These are phyloP conservation scores for Aspergillus bertholletiae DNA, from an alignment of 495 filamentous ascomycete species.

Conservation along the genomic window DNA sequence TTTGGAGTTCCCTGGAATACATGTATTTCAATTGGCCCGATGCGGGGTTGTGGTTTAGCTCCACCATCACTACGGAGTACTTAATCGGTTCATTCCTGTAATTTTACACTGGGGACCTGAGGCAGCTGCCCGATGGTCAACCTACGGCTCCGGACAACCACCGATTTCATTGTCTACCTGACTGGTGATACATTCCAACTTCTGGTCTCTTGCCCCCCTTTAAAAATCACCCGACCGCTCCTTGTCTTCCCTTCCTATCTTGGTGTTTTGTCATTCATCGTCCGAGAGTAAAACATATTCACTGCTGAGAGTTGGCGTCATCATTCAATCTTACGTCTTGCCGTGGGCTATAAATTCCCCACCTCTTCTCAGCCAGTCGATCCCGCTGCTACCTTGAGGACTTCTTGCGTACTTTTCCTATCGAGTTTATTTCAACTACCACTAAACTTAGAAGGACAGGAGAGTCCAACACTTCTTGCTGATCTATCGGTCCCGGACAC, in stretches of 20 bases:
- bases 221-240: slow-evolving; percentile 11
- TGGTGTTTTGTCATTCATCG: neutral
- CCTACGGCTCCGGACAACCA: neutral
- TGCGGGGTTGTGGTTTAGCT: slow-evolving; percentile 5
- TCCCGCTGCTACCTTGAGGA: neutral
- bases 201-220: neutral
- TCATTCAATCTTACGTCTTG: neutral
- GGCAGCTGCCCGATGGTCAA: slow-evolving; percentile 9
- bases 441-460: neutral
- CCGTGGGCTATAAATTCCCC: neutral
- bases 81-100: neutral
- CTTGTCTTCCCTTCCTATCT: neutral
- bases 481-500: neutral
- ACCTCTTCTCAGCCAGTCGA: slow-evolving; percentile 8
- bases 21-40: neutral
- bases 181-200: slow-evolving; percentile 2
- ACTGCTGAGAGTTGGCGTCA: neutral
- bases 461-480: neutral
- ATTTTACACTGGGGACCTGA: neutral
- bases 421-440: neutral
- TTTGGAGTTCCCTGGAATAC: neutral
- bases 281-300: neutral
- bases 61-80: neutral
- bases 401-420: neutral
- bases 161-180: slow-evolving; percentile 1